Base-by-base conservation (phyloP, 2,329 filamentous ascomycete genomes). In the Nothophaeocryptopus gaeumannii region DNA sequence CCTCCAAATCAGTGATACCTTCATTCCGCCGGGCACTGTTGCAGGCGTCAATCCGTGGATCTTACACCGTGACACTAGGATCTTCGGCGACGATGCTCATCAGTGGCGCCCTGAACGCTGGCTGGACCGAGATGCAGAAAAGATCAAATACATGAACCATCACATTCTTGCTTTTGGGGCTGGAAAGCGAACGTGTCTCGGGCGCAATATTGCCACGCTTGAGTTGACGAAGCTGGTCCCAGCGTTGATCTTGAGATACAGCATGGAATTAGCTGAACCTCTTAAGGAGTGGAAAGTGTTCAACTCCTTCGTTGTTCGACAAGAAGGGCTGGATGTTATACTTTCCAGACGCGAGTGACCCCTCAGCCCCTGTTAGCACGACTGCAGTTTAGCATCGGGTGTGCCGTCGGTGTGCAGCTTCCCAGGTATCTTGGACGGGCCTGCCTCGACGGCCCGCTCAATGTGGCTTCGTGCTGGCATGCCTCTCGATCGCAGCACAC, bases 111-210 rank as follows among this genome's bases (percentile, higher is more conserved):
- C 75, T 0, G 74, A 76, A 50, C 60, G 76, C 15, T 78, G 75
- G 75, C 54, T 77, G 2, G 31, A 31, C 9, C 26, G 13, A 9
- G 47, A 47, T 13, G 26, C 76, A n/a, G 82, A 85, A 60, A 86
- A 85, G 66, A 68, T 84, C 20, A 78, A 76, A 2, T 85, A 85
- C 48, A 83, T 85, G 14, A 73, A 85, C 48, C 78, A 79, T 37
- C 81, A 86, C 51, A 82, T 86, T 44, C 74, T 81, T 13, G 34
- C 53, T 11, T 58, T 58, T 39, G 55, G 53, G 2, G 53, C 53
- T n/a, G 56, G 53, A 12, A 56, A 49, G 15, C 26, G 56, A 12
- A 54, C 53, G 14, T 56, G 56, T 43, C 16, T 58, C 3, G 53
- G 54, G 8, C 26, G 48, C 33, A 55, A 58, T 16, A 56, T 58